These are phyloP conservation scores for Adansonia gregorii DNA, from an alignment of 441 rosid genomes.

Conservation along the genomic window DNA sequence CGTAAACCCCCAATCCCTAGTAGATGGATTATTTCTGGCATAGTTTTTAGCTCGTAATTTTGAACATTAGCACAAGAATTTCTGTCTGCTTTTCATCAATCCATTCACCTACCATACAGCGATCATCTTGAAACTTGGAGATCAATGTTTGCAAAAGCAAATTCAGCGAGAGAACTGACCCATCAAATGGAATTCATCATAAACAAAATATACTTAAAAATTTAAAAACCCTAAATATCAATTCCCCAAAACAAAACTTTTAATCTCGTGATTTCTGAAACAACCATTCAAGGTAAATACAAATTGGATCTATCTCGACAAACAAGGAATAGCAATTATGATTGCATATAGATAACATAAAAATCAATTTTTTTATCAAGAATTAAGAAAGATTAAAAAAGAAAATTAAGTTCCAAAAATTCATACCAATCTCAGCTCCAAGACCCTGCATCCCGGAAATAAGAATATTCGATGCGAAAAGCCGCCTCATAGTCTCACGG, in stretches of 20 bases:
- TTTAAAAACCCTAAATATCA: not conserved
- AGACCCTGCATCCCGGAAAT: slow-evolving; percentile 92
- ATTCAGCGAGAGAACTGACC: not conserved
- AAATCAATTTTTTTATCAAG: not conserved
- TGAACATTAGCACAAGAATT: not conserved
- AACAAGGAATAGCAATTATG: not conserved
- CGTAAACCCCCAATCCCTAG: not conserved
- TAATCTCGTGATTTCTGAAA: not conserved
- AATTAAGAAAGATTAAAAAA: not conserved
- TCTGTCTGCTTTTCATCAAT: not conserved
- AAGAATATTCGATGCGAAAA: slow-evolving; percentile 83
- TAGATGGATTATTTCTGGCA: not conserved
- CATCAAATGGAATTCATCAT: slow-evolving; percentile 1
- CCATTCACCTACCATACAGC: not conserved
- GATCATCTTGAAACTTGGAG: not conserved
- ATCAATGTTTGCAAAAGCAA: not conserved
- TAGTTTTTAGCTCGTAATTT: slow-evolving; percentile 5
- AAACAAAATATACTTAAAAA: not conserved
- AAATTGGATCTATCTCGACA: slow-evolving; percentile 6
- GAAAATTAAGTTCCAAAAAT: not conserved
- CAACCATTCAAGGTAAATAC: not conserved
- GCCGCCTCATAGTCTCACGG: slow-evolving; percentile 92
- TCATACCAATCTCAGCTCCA: slow-evolving; percentile 90
- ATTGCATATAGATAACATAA: not conserved
- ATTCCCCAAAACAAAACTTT: not conserved